Conservation (phyloP, 2,329 filamentous ascomycete species). For the Fusarium sublunatum region DNA sequence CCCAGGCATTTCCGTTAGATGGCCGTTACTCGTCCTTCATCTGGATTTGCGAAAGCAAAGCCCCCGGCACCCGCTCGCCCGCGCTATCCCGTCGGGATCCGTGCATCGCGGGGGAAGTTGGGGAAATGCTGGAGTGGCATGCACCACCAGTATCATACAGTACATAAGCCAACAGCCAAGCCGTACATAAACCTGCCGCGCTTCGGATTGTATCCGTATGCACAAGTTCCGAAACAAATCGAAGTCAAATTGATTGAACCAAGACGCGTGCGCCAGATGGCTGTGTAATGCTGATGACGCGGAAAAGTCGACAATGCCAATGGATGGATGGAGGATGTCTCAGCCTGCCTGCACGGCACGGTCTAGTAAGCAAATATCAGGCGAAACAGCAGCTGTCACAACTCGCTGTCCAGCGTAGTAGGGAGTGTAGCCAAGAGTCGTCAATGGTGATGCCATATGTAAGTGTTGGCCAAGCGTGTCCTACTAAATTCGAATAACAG, state of each 20-base stretch:
- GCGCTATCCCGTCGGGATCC: constrained; percentile 44
- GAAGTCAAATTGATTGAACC: constrained; percentile 17
- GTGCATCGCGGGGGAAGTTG: constrained; percentile 47
- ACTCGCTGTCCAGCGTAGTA: constrained; percentile 2
- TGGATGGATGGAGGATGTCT: constrained; percentile 39
- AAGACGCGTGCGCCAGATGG: constrained; percentile 30
- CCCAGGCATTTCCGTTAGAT: not conserved
- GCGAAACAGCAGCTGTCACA: constrained; percentile 14
- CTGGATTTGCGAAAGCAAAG: constrained; percentile 7
- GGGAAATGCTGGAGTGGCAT: constrained; percentile 41
- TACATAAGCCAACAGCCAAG: constrained; percentile 23
- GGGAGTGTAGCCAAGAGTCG: constrained; percentile 10
- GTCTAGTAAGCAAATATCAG: constrained; percentile 22
- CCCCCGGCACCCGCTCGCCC: constrained; percentile 45
- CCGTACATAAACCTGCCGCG: constrained; percentile 23
- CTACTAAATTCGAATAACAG: constrained; percentile 9
- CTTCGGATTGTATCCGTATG: constrained; percentile 34
- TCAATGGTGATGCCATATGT: not conserved
- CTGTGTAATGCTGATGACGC: constrained; percentile 25
- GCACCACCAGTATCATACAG: constrained; percentile 25
- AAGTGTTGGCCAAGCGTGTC: not conserved
- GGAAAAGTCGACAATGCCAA: constrained; percentile 28
- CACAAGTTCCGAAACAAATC: constrained; percentile 20
- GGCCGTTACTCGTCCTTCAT: constrained; percentile 2
- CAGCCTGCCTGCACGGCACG: constrained; percentile 17